Percentiles rank a stretch among this genome's conserved stretches.
Conservation (phyloP, 78 protist genomes). For the slime mould (Dictyostelium discoideum) region dicty_2.7 NC_007089.4:4850001-4850500, state of each 20-base stretch:
- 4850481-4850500: background rate
- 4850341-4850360: conserved; percentile 56
- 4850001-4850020: background rate
- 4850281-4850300: conserved; percentile 15
- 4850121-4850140: conserved; percentile 58
- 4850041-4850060: background rate
- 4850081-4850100: background rate
- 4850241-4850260: conserved; percentile 54
- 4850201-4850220: conserved; percentile 66
- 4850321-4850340: conserved; percentile 48
- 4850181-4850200: conserved; percentile 17
- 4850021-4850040: background rate
- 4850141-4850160: conserved; percentile 4
- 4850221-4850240: conserved; percentile 58
- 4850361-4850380: conserved; percentile 82
- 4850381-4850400: conserved; percentile 71
- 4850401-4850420: conserved; percentile 13
- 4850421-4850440: conserved; percentile 40
- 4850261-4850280: conserved; percentile 27
- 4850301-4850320: conserved; percentile 54
- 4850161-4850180: background rate
- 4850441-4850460: conserved; percentile 42
- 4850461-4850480: conserved; percentile 39
- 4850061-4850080: background rate
- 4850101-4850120: conserved; percentile 70